These are phyloP conservation scores for Podospora pseudocomata DNA, from an alignment of 495 filamentous ascomycete species.

Conservation along the genomic window DNA sequence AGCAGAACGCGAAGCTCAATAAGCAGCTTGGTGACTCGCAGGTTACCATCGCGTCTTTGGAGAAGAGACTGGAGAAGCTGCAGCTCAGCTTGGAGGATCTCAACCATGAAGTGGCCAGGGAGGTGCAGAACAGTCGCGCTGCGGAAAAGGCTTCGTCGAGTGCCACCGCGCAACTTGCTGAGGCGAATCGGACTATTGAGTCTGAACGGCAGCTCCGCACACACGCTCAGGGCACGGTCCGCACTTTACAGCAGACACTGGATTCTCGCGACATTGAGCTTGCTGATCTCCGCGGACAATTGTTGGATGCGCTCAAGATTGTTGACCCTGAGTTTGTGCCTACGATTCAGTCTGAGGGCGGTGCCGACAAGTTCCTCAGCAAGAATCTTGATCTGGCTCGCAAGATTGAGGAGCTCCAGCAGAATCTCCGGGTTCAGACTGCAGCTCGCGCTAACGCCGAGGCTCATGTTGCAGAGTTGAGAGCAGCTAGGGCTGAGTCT, in stretches of 20 bases:
- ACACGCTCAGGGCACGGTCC: constrained; percentile 82
- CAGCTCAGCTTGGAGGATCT: constrained; percentile 85
- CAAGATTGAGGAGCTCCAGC: constrained; percentile 82
- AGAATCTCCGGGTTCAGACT: constrained; percentile 78
- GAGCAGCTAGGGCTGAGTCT: constrained; percentile 70
- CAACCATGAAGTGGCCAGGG: constrained; percentile 85
- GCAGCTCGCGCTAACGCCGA: constrained; percentile 82
- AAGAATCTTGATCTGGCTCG: constrained; percentile 78
- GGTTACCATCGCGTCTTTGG: constrained; percentile 75
- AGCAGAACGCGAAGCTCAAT: constrained; percentile 73
- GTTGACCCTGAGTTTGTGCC: constrained; percentile 70
- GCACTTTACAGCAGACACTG: constrained; percentile 71
- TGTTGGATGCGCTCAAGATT: constrained; percentile 77
- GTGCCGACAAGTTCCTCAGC: constrained; percentile 45
- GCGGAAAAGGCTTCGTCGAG: constrained; percentile 89
- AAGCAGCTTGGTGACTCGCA: constrained; percentile 88
- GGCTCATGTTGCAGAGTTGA: constrained; percentile 74
- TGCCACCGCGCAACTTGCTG: constrained; percentile 76
- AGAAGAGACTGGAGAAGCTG: constrained; percentile 96
- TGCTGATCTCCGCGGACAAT: constrained; percentile 69
- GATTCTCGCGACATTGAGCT: constrained; percentile 77
- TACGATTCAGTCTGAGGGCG: constrained; percentile 43
- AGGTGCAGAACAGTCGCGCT: constrained; percentile 85
- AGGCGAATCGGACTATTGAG: constrained; percentile 84
- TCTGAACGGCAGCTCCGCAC: constrained; percentile 81